Percentiles rank a stretch among this genome's conserved stretches.
phyloP scores from a whole-genome alignment of 192 early-diverging fungal genomes.

The Coemansia sp. region DNA sequence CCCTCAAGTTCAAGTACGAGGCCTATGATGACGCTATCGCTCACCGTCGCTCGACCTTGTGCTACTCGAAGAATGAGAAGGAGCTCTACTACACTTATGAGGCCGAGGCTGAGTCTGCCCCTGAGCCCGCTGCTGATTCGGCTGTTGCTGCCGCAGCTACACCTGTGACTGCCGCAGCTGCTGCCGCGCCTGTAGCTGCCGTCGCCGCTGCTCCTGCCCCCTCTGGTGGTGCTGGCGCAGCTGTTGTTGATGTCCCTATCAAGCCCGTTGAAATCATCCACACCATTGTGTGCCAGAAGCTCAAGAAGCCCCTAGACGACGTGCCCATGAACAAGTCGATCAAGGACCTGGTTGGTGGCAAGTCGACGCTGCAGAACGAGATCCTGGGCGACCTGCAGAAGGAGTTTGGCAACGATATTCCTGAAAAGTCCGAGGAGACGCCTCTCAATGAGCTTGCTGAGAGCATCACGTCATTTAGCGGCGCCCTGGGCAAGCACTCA shows the following conservation, averaged over 20 bases:
- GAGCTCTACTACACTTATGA: conserved; percentile 94
- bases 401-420: conserved; percentile 87
- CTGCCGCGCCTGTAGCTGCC: conserved; percentile 56
- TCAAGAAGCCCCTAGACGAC: conserved; percentile 76
- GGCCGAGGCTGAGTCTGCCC: conserved; percentile 59
- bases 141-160: conserved; percentile 52
- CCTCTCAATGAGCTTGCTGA: conserved; percentile 78
- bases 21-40: conserved; percentile 93
- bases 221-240: conserved; percentile 39
- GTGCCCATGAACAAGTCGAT: conserved; percentile 60
- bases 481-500: conserved; percentile 80
- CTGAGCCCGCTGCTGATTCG: conserved; percentile 54
- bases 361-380: conserved; percentile 96
- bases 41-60: conserved; percentile 83
- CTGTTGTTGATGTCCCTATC: conserved; percentile 77
- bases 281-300: conserved; percentile 85
- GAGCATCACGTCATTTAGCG: conserved; percentile 58
- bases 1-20: conserved; percentile 95
- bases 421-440: conserved; percentile 89
- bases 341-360: conserved; percentile 90
- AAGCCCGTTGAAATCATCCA: conserved; percentile 81
- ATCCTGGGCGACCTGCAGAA: conserved; percentile 92
- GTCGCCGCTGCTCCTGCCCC: conserved; percentile 59
- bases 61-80: conserved; percentile 84
- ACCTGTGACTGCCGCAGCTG: conserved; percentile 52